Conservation (phyloP, 2,329 filamentous ascomycete genomes). For the Chaetomiaceae sp. region DNA sequence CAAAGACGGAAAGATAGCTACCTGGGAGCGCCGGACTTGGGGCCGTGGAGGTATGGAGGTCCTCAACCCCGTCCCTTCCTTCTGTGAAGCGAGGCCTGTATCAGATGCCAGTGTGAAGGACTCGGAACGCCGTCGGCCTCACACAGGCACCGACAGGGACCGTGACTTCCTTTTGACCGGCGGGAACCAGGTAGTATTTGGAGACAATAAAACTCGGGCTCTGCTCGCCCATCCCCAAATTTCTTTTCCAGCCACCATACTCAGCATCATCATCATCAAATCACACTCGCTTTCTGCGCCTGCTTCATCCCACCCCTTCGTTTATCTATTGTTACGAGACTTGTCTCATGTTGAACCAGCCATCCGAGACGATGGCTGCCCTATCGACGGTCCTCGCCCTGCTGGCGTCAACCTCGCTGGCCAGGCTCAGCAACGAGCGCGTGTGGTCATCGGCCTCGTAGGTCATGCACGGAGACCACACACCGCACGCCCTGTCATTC, state of each 20-base stretch:
- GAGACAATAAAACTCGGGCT: too few species aligned
- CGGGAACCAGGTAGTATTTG: too few species aligned
- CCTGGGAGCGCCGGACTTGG: too few species aligned
- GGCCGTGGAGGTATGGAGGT: too few species aligned
- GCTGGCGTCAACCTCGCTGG: slow-evolving; percentile 28
- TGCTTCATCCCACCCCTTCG: neutral
- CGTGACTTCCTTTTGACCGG: too few species aligned
- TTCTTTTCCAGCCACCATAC: neutral
- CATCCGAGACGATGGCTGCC: slow-evolving; percentile 20
- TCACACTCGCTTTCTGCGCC: neutral
- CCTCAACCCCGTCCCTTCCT: too few species aligned
- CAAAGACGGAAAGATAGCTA: too few species aligned
- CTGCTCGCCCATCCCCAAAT: neutral
- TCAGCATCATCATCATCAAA: neutral
- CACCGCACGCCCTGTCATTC: slow-evolving; percentile 35
- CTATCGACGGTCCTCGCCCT: slow-evolving; percentile 23
- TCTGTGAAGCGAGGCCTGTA: too few species aligned
- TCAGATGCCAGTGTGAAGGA: too few species aligned
- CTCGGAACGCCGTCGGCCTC: too few species aligned
- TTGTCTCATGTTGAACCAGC: neutral
- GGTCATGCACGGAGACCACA: slow-evolving; percentile 51
- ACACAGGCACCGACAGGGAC: too few species aligned
- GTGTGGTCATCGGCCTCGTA: slow-evolving; percentile 49
- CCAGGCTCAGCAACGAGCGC: slow-evolving; percentile 34
- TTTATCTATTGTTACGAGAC: neutral